Conservation (phyloP, 805 yeast species). For the Pichia cabralensis region DNA sequence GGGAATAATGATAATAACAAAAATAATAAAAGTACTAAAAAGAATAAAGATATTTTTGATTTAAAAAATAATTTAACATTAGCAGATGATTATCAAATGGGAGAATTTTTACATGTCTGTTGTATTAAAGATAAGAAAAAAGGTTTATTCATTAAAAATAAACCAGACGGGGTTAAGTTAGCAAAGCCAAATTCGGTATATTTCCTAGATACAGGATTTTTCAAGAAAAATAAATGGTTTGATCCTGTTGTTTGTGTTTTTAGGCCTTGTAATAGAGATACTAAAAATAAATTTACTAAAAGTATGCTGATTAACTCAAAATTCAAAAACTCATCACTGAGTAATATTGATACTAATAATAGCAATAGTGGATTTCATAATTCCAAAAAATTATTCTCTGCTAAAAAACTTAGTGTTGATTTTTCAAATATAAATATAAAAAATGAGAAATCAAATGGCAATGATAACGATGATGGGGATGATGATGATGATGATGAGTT, state of each 20-base stretch:
- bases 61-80: slow-evolving; percentile 1
- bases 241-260: slow-evolving; percentile 19
- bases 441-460: not conserved
- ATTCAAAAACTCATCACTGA: not conserved
- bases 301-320: slow-evolving; percentile 14
- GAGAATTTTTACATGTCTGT: slow-evolving; percentile 13
- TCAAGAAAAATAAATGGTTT: slow-evolving; percentile 18
- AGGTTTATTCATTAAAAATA: slow-evolving; percentile 15
- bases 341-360: not conserved
- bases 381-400: slow-evolving; percentile 7
- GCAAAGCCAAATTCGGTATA: slow-evolving; percentile 24
- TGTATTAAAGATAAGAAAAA: slow-evolving; percentile 18
- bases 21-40: too few species aligned
- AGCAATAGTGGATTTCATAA: too few species aligned
- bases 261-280: slow-evolving; percentile 24
- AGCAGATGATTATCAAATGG: slow-evolving; percentile 13
- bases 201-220: slow-evolving; percentile 16
- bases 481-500: slow-evolving; percentile 13
- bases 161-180: slow-evolving; percentile 22
- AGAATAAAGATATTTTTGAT: not conserved
- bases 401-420: slow-evolving; percentile 7
- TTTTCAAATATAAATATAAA: slow-evolving; percentile 4
- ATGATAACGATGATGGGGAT: slow-evolving; percentile 6
- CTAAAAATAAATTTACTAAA: slow-evolving; percentile 20
- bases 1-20: not conserved